Base-by-base conservation (phyloP, 2,329 filamentous ascomycete genomes). In the Alternaria tenuissima region DNA sequence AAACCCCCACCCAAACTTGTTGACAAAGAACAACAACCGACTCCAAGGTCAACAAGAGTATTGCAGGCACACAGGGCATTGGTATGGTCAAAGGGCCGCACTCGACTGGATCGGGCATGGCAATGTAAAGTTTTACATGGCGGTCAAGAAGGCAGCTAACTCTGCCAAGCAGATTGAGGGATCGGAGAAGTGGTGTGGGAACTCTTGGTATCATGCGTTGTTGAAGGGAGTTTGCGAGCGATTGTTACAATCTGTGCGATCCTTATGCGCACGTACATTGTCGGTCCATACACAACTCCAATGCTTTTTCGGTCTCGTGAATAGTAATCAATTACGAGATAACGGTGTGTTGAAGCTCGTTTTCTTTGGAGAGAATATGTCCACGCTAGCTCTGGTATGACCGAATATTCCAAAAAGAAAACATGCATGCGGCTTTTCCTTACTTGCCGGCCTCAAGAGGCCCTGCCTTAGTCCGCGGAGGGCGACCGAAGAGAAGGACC, bases 331-430 rank as follows among this genome's bases (percentile, higher is more conserved):
- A 14, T 49, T 7, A 20, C 18, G 6, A 26, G 16, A 36, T 36
- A 20, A 49, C 46, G 46, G 46, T 49, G 46, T 34, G 46, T 22
- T n/a, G 46, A 32, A 49, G 30, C 46, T 49, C 24, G 20, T 18
- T 4, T 36, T 49, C 20, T n/a, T 48, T 24, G 32, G 32, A 36
- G 32, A 38, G 14, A 7, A 18, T 36, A 3, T 8, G 16, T 36
- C 8, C 14, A 18, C 46, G 46, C 46, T 49, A 49, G 20, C 46
- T 36, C 16, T 49, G 30, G 20, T 38, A 38, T 49, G 39, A 24
- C 20, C 39, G 12, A 7, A 24, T 24, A 16, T 18, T 22, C 32
- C 9, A 38, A 49, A 49, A 49, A 49, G 32, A 22, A 49, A 49
- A 38, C 4, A 22, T 7, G 9, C 5, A 36, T 18, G 20, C 46